phyloP scores from a whole-genome alignment of 352 stramenopile genomes.

The Phytophthora citrophthora region DNA sequence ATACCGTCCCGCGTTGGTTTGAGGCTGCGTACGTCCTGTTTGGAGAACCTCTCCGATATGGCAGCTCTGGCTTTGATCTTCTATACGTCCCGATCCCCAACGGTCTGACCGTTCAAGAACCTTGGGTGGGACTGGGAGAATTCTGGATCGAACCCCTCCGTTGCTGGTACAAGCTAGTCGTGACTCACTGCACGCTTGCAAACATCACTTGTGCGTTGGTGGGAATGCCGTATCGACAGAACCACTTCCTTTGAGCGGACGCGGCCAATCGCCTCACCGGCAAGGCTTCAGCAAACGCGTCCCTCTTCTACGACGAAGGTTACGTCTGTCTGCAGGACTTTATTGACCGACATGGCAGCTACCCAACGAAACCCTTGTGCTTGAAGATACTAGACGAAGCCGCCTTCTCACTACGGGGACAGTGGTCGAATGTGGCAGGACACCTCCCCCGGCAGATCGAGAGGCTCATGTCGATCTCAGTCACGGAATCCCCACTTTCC shows the following conservation, averaged over 20 bases:
- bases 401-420: background rate
- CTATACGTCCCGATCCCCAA: constrained; percentile 6
- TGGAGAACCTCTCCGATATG: background rate
- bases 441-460: background rate
- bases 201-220: background rate
- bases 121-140: background rate
- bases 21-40: background rate
- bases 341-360: background rate
- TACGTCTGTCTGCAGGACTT: constrained; percentile 15
- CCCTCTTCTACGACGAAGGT: background rate
- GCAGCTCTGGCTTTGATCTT: constrained; percentile 5
- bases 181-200: background rate
- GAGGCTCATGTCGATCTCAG: background rate
- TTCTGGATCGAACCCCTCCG: constrained; percentile 15
- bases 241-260: background rate
- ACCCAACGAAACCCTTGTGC: background rate
- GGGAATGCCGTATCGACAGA: constrained; percentile 15
- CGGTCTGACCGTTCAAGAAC: background rate
- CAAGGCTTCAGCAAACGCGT: background rate
- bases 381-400: background rate
- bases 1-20: constrained; percentile 11
- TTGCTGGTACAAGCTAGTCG: background rate
- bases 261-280: background rate
- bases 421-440: background rate
- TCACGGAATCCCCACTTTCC: background rate